Base-by-base conservation (phyloP, 176 grass and related monocot genomes). In the Typha latifolia region DNA sequence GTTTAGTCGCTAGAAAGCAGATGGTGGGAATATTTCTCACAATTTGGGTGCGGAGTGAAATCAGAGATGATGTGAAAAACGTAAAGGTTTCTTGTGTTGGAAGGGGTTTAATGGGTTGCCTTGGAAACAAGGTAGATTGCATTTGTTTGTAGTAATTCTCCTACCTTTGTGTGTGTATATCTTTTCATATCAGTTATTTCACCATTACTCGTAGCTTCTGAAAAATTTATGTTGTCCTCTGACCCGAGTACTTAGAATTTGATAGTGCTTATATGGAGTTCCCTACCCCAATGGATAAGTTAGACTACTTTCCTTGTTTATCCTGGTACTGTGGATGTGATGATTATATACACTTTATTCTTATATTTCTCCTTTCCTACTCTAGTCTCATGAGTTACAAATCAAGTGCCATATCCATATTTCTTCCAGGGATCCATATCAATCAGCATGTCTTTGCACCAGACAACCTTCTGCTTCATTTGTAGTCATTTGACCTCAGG, bases 1-100 rank as follows among this genome's bases (percentile, higher is more conserved):
- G 91, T 71, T 85, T 91, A 51, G 84, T 88, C 57, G 91, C 91
- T 22, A 96, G 91, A 55, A 96, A 96, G 74, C 91, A 96, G 77
- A 96, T 96, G 91, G 91, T 96, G 66, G 91, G 91, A 13, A 79
- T 96, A 72, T 96, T 96, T 74, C 87, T 96, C 32, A 96, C 82
- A 77, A 79, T 96, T 49, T 96, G 91, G 91, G 87, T 96, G 59
- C 77, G 87, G 12, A 91, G 23, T 81, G 91, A 96, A 63, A 86
- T 96, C 55, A 91, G 85, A 74, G 84, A 87, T 29, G 74, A 88
- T 84, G 87, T 96, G 74, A 86, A 86, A 47, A 91, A 96, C 80
- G 74, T 96, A 66, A 96, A 91, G 77, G 87, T 96, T 32, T 96
- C 91, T 49, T 96, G 91, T 77, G 91, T 96, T 80, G 91, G 91